Evolutionary conservation across 805 yeast genomes (phyloP).

Genomic region (Candida ulmi): DNA sequence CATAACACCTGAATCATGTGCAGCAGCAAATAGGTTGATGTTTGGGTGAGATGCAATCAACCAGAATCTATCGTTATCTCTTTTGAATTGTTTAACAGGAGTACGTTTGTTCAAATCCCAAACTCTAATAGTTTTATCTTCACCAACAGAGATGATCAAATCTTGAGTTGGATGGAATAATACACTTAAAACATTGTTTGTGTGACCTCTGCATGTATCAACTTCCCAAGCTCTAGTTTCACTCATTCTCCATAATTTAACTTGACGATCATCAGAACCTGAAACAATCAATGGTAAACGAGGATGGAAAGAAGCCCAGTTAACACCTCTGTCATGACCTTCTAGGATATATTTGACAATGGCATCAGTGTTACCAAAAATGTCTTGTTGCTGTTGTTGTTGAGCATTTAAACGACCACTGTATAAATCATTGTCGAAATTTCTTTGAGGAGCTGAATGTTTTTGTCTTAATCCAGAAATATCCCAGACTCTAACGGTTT

Average conservation of each 20-base stretch:
- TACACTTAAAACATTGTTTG: conserved; percentile 85
- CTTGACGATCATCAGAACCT: conserved; percentile 93
- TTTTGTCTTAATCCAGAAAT: conserved; percentile 90
- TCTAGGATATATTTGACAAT: conserved; percentile 92
- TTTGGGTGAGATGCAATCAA: conserved; percentile 81
- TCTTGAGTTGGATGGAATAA: conserved; percentile 93
- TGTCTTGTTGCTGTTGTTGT: conserved; percentile 83
- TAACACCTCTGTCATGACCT: conserved; percentile 98
- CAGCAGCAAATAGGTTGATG: conserved; percentile 90
- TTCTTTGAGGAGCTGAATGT: conserved; percentile 76
- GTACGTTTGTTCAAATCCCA: conserved; percentile 96
- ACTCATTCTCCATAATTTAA: conserved; percentile 96
- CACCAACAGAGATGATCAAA: conserved; percentile 86
- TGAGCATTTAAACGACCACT: conserved; percentile 31
- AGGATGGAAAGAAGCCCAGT: conserved; percentile 98
- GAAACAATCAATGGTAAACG: conserved; percentile 91
- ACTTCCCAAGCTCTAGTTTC: conserved; percentile 99
- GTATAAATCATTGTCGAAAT: conserved; percentile 35
- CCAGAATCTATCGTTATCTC: conserved; percentile 96
- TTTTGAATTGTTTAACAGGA: conserved; percentile 88
- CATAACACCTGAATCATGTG: conserved; percentile 97
- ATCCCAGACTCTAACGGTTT: conserved; percentile 99
- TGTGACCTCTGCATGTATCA: conserved; percentile 97
- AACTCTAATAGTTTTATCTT: conserved; percentile 91
- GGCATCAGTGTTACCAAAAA: conserved; percentile 91